Evolutionary conservation across 495 filamentous ascomycete genomes (phyloP).

Genomic region (Ramalina intermedia): DNA sequence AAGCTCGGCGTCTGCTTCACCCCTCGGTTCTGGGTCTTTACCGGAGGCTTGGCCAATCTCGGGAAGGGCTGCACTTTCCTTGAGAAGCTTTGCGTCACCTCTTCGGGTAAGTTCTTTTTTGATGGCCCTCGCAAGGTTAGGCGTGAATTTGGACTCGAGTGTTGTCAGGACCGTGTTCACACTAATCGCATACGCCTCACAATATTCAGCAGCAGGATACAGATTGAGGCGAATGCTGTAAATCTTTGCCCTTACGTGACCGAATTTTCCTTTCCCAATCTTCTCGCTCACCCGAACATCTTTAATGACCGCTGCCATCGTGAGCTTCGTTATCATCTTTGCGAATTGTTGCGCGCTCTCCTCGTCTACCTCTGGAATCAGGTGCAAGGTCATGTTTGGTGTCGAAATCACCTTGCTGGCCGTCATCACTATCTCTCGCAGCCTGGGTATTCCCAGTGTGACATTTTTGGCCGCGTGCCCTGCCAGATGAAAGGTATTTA

Average conservation of each 20-base stretch:
- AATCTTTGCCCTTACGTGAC: conserved; percentile 57
- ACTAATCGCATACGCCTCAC: conserved; percentile 66
- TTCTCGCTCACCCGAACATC: conserved; percentile 65
- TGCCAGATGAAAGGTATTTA: conserved; percentile 99
- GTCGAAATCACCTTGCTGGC: conserved; percentile 78
- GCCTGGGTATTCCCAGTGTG: conserved; percentile 90
- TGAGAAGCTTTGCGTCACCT: conserved; percentile 44
- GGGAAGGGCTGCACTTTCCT: conserved; percentile 52
- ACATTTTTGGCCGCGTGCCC: conserved; percentile 98
- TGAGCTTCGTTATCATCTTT: conserved; percentile 82
- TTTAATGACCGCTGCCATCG: conserved; percentile 74
- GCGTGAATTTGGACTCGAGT: conserved; percentile 68
- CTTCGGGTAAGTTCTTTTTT: conserved; percentile 70
- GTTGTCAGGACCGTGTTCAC: conserved; percentile 59
- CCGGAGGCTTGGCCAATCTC: conserved; percentile 71
- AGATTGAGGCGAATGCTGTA: conserved; percentile 72
- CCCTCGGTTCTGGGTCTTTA: conserved; percentile 42
- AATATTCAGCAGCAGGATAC: conserved; percentile 74
- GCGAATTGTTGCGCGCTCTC: conserved; percentile 66
- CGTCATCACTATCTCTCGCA: conserved; percentile 98
- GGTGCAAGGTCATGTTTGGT: conserved; percentile 75
- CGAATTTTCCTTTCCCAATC: conserved; percentile 46
- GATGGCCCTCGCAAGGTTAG: conserved; percentile 48
- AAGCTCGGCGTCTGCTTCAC: conserved; percentile 23
- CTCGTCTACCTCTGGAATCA: conserved; percentile 56